Evolutionary conservation across 2,329 filamentous ascomycete genomes (phyloP), one percentile per base, ranked within the genome.

Genomic region (Stagonosporopsis rhizophila): DNA sequence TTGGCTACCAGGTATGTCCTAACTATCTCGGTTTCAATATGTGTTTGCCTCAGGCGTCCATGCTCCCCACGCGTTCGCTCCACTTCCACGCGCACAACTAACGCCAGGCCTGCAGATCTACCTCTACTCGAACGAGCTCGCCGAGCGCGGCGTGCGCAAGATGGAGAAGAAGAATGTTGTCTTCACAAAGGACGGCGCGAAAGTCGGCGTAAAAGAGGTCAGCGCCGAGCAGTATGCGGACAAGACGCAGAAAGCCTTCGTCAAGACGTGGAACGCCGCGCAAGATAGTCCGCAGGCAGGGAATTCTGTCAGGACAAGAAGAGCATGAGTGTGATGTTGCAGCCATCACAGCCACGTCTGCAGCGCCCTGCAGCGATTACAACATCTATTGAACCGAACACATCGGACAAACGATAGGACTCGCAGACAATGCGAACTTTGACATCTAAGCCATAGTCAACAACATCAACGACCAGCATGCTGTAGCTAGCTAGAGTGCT

Each of bases 141-240:
- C 85, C 58, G 80, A 85, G 57, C 82, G 84, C 56, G 88, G 89
- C 42, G 84, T 83, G 44, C 82, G 88, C 75, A 86, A 86, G 70
- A 89, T 92, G 85, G 86, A 88, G 73, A 86, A 86, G 78, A 90
- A 89, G 79, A 89, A 92, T 72, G 84, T 93, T 53, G 81, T 86
- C 37, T 89, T 92, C 75, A 88, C 87, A 35, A 91, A 90, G 73
- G 89, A 92, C 53, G 90, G 90, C 52, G 78, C 90, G 58, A 84
- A 85, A 67, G 88, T 93, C 40, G 87, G 87, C 44, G 83, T 93
- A 59, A 89, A 88, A 77, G 82, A 91, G 58, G 76, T 89, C 45
- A 82, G 83, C 62, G 83, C 84, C 50, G 90, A 92, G 77, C 85
- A 83, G 44, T 91, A 91, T 71, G 85, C 90, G 67, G 90, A 92